phyloP scores from a whole-genome alignment of 2,329 filamentous ascomycete genomes.

The Fusarium illudens region DNA sequence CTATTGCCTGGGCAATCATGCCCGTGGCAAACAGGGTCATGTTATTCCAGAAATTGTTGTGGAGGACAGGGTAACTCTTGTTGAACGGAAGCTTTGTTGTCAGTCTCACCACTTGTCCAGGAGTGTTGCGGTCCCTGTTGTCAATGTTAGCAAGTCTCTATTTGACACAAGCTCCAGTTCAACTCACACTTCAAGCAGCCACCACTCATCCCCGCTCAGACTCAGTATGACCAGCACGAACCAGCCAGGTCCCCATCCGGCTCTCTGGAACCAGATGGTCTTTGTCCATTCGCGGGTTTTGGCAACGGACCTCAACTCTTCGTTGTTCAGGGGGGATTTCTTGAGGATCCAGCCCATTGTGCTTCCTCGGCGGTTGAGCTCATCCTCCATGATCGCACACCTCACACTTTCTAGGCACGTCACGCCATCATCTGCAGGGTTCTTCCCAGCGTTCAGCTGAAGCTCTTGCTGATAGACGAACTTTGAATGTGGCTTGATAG shows the following conservation, averaged over 20 bases:
- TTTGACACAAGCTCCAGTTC: not conserved
- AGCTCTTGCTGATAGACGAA: slow-evolving; percentile 66
- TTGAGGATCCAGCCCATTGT: slow-evolving; percentile 70
- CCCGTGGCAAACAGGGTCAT: slow-evolving; percentile 60
- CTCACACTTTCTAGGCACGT: slow-evolving; percentile 68
- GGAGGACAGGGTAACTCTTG: slow-evolving; percentile 54
- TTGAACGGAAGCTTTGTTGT: slow-evolving; percentile 55
- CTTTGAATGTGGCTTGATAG: slow-evolving; percentile 71
- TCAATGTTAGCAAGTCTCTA: slow-evolving; percentile 24
- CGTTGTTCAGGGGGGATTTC: slow-evolving; percentile 57
- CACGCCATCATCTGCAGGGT: slow-evolving; percentile 66
- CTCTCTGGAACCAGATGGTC: slow-evolving; percentile 73
- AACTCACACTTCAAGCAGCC: slow-evolving; percentile 71
- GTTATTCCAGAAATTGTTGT: slow-evolving; percentile 61
- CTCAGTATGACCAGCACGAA: slow-evolving; percentile 75
- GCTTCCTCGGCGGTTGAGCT: slow-evolving; percentile 67
- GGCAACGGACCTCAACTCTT: slow-evolving; percentile 67
- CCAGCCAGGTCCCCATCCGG: slow-evolving; percentile 78
- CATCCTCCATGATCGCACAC: slow-evolving; percentile 67
- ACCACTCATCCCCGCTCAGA: slow-evolving; percentile 80
- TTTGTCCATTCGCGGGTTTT: slow-evolving; percentile 71
- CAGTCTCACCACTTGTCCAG: slow-evolving; percentile 41
- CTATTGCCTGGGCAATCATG: slow-evolving; percentile 60
- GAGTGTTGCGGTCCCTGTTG: slow-evolving; percentile 40
- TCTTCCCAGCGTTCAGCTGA: slow-evolving; percentile 68